phyloP scores from a whole-genome alignment of 108 stramenopile species.

The Cyclotella baltica region DNA sequence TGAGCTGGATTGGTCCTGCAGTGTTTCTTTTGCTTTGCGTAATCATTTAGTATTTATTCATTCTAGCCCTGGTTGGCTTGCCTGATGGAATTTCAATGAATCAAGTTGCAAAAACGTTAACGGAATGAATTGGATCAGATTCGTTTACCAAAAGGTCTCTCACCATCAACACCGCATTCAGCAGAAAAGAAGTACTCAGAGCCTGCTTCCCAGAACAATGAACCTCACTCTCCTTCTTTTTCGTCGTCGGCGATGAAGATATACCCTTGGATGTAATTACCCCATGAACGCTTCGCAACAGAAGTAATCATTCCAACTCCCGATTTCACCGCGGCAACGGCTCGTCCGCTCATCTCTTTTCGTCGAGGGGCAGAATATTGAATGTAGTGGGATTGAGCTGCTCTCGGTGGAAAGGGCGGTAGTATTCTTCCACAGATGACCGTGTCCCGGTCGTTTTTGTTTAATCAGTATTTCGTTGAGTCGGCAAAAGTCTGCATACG shows the following conservation, averaged over 20 bases:
- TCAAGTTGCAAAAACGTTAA: not conserved
- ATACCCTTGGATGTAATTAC: conserved; percentile 41
- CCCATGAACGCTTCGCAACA: conserved; percentile 73
- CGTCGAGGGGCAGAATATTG: conserved; percentile 1
- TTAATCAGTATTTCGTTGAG: conserved; percentile 77
- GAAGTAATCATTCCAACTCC: conserved; percentile 74
- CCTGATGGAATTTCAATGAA: too few species aligned
- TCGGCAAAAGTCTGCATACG: conserved; percentile 83
- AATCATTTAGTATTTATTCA: conserved; percentile 76
- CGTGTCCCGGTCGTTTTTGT: conserved; percentile 76
- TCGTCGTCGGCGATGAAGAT: conserved; percentile 6
- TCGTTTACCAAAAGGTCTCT: too few species aligned
- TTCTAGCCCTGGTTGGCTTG: conserved; percentile 89
- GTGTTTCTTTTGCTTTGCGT: conserved; percentile 52
- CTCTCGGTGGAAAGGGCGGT: conserved; percentile 74
- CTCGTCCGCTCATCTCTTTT: conserved; percentile 59
- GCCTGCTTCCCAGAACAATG: conserved; percentile 75
- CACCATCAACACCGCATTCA: conserved; percentile 81
- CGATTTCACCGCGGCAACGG: conserved; percentile 63
- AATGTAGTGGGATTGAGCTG: conserved; percentile 20
- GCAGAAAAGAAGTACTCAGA: conserved; percentile 82
- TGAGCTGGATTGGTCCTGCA: too few species aligned
- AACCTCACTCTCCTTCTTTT: conserved; percentile 14
- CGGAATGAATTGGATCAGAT: not conserved
- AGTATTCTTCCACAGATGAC: conserved; percentile 86